Conservation (phyloP, 805 yeast species). For the Metschnikowia noctiluminum region DNA sequence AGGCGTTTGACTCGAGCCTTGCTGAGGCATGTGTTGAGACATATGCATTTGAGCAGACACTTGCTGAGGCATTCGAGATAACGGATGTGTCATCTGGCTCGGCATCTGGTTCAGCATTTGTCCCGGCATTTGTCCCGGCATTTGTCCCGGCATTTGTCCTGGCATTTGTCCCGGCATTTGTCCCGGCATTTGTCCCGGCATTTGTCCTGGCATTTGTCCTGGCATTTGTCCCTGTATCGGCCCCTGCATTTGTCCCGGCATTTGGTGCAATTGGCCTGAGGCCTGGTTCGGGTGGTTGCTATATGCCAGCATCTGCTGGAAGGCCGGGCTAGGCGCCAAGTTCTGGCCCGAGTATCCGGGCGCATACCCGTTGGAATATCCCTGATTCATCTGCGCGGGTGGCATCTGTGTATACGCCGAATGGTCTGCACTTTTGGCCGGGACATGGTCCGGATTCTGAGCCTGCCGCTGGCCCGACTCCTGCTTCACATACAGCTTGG, state of each 20-base stretch:
- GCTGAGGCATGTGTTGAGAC: no score
- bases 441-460: neutral
- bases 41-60: no score
- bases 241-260: neutral
- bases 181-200: no score
- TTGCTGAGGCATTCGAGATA: neutral
- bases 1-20: no score
- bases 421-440: neutral
- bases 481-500: conserved; percentile 27
- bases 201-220: no score
- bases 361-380: neutral
- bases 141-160: no score
- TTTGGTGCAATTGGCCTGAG: neutral
- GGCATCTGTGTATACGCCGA: neutral
- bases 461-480: neutral
- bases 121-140: no score
- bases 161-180: no score
- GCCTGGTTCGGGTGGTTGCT: neutral
- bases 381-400: neutral
- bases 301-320: conserved; percentile 1
- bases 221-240: no score
- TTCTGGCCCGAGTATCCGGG: neutral
- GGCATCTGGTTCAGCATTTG: no score
- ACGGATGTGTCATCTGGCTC: neutral
- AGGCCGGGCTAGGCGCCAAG: no score